Conservation (phyloP, 2,329 filamentous ascomycete genomes). For the Ilyonectria destructans region DNA sequence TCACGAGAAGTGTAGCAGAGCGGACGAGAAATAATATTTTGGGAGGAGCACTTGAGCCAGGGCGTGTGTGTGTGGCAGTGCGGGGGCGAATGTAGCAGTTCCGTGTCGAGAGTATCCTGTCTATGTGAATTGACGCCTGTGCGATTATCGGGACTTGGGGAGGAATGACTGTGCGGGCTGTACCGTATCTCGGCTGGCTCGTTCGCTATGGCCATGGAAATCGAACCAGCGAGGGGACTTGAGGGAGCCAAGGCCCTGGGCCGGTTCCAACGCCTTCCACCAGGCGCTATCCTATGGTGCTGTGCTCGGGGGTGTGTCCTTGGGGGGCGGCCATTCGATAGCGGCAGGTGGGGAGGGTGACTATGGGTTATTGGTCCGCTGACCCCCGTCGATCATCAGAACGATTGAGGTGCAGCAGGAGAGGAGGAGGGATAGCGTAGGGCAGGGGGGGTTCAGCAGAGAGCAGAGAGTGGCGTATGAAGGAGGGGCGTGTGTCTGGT, state of each 20-base stretch:
- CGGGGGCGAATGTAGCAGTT: conserved; percentile 49
- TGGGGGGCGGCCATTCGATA: conserved; percentile 41
- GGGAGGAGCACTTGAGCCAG: conserved; percentile 52
- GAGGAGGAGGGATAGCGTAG: conserved; percentile 33
- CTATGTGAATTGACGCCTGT: conserved; percentile 52
- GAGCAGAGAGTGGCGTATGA: conserved; percentile 24
- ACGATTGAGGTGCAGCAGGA: conserved; percentile 46
- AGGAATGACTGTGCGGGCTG: conserved; percentile 23
- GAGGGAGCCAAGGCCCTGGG: conserved; percentile 47
- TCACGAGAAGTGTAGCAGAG: conserved; percentile 49
- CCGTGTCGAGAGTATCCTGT: conserved; percentile 44
- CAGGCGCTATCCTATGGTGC: conserved; percentile 38
- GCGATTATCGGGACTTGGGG: conserved; percentile 52
- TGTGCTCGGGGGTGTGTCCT: conserved; percentile 33
- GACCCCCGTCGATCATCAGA: conserved; percentile 44
- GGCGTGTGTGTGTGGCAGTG: conserved; percentile 51
- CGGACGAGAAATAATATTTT: conserved; percentile 60
- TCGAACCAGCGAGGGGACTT: conserved; percentile 39
- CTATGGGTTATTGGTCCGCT: conserved; percentile 40
- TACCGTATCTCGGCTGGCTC: conserved; percentile 32
- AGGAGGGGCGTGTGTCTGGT: conserved; percentile 29
- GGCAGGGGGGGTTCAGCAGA: conserved; percentile 10
- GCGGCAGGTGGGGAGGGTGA: conserved; percentile 41
- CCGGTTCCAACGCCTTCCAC: conserved; percentile 51
- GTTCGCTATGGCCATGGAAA: conserved; percentile 29